Percentiles rank a stretch among this genome's conserved stretches.
Evolutionary conservation across 768 basidiomycete genomes (phyloP).

Genomic region (Pleurotus cornucopiae): DNA sequence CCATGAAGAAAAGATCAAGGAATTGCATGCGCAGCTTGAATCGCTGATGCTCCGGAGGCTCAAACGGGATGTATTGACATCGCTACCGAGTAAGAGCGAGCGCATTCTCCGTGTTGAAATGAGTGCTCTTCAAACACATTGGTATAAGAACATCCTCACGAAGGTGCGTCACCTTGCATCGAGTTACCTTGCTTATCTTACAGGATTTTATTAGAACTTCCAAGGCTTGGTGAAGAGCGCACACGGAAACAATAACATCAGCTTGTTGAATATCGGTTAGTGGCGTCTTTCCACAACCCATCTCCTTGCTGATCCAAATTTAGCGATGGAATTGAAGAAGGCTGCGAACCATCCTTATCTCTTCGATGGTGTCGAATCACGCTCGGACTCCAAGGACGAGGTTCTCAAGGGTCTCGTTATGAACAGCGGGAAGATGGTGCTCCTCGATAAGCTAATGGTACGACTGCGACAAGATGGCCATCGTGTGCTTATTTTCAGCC

Average conservation of each 20-base stretch:
- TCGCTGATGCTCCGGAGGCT: slow-evolving; percentile 91
- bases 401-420: slow-evolving; percentile 94
- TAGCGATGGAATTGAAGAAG: slow-evolving; percentile 98
- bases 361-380: slow-evolving; percentile 90
- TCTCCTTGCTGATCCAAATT: background rate
- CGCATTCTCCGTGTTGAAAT: slow-evolving; percentile 97
- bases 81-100: slow-evolving; percentile 96
- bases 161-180: slow-evolving; percentile 44
- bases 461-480: slow-evolving; percentile 90
- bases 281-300: slow-evolving; percentile 8
- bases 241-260: slow-evolving; percentile 86
- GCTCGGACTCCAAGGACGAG: slow-evolving; percentile 64
- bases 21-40: slow-evolving; percentile 89
- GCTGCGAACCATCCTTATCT: slow-evolving; percentile 97
- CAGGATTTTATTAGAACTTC: slow-evolving; percentile 64
- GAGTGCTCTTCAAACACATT: slow-evolving; percentile 93
- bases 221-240: slow-evolving; percentile 87
- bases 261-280: slow-evolving; percentile 89
- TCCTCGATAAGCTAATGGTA: slow-evolving; percentile 93
- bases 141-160: slow-evolving; percentile 97
- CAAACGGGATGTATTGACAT: slow-evolving; percentile 95
- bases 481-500: slow-evolving; percentile 97
- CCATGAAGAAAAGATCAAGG: slow-evolving; percentile 93
- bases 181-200: background rate
- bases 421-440: slow-evolving; percentile 97